Conservation (phyloP, 805 yeast genomes). For the Priceomyces medius region DNA sequence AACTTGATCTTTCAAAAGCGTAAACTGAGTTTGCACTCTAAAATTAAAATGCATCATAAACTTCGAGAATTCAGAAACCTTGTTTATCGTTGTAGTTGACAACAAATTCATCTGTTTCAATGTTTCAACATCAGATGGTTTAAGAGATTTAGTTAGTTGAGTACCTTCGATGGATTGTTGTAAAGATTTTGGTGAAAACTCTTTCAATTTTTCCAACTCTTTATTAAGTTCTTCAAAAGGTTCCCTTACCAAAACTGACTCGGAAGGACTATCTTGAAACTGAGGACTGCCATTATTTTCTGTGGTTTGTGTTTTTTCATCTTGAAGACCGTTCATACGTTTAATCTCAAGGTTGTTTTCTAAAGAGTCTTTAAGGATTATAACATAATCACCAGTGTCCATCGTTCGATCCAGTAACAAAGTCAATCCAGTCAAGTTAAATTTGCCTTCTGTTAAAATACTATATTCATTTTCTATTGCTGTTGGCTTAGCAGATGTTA, state of each 20-base stretch:
- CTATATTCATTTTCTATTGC: conserved; percentile 7
- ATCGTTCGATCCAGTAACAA: conserved; percentile 25
- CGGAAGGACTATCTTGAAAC: background rate
- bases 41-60: conserved; percentile 18
- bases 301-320: background rate
- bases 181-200: background rate
- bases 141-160: background rate
- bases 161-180: conserved; percentile 1
- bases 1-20: conserved; percentile 22
- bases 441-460: conserved; percentile 5
- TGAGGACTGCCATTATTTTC: background rate
- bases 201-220: conserved; percentile 12
- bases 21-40: conserved; percentile 21
- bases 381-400: conserved; percentile 28
- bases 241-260: conserved; percentile 10
- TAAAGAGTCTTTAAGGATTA: conserved; percentile 13
- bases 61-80: conserved; percentile 16
- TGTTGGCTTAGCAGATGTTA: background rate
- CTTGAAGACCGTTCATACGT: conserved; percentile 8
- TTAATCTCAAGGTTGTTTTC: conserved; percentile 13
- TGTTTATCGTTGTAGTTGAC: conserved; percentile 16
- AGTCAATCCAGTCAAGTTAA: conserved; percentile 12
- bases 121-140: background rate
- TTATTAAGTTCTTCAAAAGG: conserved; percentile 19
- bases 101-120: conserved; percentile 15